Conservation (phyloP, 2,329 filamentous ascomycete species). For the Rutstroemia sp. region DNA sequence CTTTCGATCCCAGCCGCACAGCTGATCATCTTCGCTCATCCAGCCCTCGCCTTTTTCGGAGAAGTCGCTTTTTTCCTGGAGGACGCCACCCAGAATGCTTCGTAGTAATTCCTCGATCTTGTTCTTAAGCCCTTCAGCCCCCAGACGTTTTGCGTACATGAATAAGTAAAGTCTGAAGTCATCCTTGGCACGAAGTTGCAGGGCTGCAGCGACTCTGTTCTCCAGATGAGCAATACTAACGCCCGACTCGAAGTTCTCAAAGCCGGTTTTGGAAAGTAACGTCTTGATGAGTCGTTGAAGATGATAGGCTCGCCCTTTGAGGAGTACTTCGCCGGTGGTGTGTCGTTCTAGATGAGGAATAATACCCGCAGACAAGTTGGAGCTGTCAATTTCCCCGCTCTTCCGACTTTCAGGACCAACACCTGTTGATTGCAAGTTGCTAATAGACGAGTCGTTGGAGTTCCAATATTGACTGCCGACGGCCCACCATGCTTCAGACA, state of each 20-base stretch:
- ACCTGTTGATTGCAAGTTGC: conserved; percentile 67
- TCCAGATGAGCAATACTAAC: conserved; percentile 93
- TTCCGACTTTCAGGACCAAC: conserved; percentile 48
- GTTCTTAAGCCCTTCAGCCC: conserved; percentile 74
- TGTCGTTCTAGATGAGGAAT: conserved; percentile 90
- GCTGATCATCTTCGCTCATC: conserved; percentile 59
- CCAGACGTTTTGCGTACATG: conserved; percentile 95
- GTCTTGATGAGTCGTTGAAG: conserved; percentile 87
- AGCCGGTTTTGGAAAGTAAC: conserved; percentile 80
- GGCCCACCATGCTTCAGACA: conserved; percentile 98
- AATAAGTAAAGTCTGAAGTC: conserved; percentile 93
- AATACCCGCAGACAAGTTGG: conserved; percentile 77
- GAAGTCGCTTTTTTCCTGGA: conserved; percentile 46
- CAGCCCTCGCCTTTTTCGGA: conserved; percentile 46
- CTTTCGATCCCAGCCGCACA: conserved; percentile 87
- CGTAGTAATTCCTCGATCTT: conserved; percentile 93
- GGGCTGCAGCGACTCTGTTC: conserved; percentile 83
- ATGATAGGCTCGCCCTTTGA: conserved; percentile 87
- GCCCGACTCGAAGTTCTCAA: conserved; percentile 82
- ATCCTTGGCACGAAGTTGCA: conserved; percentile 77
- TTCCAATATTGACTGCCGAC: conserved; percentile 99
- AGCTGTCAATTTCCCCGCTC: conserved; percentile 40
- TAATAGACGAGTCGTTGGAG: conserved; percentile 83
- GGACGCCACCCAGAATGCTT: conserved; percentile 67
- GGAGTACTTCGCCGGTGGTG: conserved; percentile 84